phyloP scores from a whole-genome alignment of 495 filamentous ascomycete species.

The Choiromyces venosus region DNA sequence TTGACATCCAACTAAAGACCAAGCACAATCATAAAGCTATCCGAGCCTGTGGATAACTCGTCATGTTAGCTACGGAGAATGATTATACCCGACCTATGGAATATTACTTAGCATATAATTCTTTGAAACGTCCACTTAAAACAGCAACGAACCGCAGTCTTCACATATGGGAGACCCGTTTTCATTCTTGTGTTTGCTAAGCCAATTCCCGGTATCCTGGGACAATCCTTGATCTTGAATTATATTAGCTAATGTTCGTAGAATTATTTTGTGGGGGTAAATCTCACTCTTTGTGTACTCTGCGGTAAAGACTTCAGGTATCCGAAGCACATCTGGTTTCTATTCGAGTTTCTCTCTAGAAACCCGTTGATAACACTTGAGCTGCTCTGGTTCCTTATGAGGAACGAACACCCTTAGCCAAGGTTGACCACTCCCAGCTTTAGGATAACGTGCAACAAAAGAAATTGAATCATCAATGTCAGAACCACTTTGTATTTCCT shows the following conservation, averaged over 20 bases:
- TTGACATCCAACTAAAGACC: conserved; percentile 76
- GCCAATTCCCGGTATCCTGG: conserved; percentile 84
- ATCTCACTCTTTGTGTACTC: conserved; percentile 59
- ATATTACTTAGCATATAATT: conserved; percentile 78
- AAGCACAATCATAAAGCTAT: conserved; percentile 93
- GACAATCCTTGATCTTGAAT: conserved; percentile 56
- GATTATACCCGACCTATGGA: no score
- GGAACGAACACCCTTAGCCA: conserved; percentile 87
- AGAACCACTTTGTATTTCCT: no score
- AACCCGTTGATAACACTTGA: conserved; percentile 76
- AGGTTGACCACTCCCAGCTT: conserved; percentile 75
- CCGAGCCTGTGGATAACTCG: conserved; percentile 62
- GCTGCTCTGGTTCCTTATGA: conserved; percentile 73
- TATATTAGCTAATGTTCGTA: conserved; percentile 1
- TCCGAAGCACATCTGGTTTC: conserved; percentile 73
- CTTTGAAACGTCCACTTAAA: conserved; percentile 93
- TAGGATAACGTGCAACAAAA: conserved; percentile 75
- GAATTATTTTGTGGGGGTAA: neutral
- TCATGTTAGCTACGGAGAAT: no score
- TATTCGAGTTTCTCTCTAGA: conserved; percentile 70
- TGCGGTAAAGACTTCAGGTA: conserved; percentile 67
- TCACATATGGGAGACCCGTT: conserved; percentile 62
- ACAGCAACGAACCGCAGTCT: conserved; percentile 79
- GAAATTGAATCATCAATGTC: no score
- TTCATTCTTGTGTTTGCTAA: conserved; percentile 68